Base-by-base conservation (phyloP, 345 rosid genomes). In the Rhodamnia rubescens region DNA sequence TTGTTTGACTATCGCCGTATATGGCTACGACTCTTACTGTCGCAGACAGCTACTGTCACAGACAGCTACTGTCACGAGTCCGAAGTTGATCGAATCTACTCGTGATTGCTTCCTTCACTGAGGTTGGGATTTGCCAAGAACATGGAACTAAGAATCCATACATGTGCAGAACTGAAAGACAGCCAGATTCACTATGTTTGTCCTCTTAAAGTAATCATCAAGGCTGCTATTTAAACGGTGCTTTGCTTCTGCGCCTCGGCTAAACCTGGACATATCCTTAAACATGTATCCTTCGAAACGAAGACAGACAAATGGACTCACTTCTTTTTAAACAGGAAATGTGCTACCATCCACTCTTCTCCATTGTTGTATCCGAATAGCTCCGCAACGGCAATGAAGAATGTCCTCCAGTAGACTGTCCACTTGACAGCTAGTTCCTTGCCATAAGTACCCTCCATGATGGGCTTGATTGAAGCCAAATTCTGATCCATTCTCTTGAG, bases 321-420 rank as follows among this genome's bases (percentile, higher is more conserved):
- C 83, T 96, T 96, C 92, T 92, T 96, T 87, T 90, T 94, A 89
- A 94, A 96, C 14, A 94, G 92, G 91, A 92, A 95, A 85, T 69
- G 95, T 27, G 96, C 87, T 81, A 95, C 92, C 98, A 95, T 93
- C 96, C 99, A 97, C 90, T 95, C 98, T 50, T 95, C 95, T 74
- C 98, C 98, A 32, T 94, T 90, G 91, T 88, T 94, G 91, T 95
- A 97, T 50, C 93, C 96, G 15, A 94, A 95, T 87, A 95, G 95
- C 86, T 97, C 98, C 11, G 98, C 98, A 85, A 94, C 98, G 2
- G 96, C 89, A 0, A 95, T 93, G 86, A 97, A 95, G 90, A 95
- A 94, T 36, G 98, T 94, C 90, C 95, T 91, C 99, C 98, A 93
- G 83, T 97, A 95, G 57, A 92, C 97, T 3, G 90, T 95, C 98